Percentiles rank a stretch among this genome's conserved stretches.
Conservation (phyloP, 2,329 filamentous ascomycete species). For the Pezicula neosporulosa region DNA sequence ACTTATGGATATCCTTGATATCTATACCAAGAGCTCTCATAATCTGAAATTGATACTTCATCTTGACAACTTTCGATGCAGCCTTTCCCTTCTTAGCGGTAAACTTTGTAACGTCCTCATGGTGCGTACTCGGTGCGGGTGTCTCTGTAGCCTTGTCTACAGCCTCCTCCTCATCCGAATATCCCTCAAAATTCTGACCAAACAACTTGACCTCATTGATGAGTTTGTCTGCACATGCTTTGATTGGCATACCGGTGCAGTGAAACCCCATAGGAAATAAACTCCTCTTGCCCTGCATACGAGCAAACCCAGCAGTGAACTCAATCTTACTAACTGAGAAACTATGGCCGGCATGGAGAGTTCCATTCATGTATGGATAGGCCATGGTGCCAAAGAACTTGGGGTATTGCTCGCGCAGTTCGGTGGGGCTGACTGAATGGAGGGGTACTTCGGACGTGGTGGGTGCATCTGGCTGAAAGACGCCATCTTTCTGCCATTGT, state of each 20-base stretch:
- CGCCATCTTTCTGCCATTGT: constrained; percentile 70
- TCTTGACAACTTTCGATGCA: constrained; percentile 81
- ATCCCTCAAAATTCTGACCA: constrained; percentile 79
- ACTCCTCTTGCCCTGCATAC: constrained; percentile 85
- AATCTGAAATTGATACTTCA: constrained; percentile 95
- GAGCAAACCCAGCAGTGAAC: constrained; percentile 80
- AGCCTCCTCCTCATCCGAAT: constrained; percentile 56
- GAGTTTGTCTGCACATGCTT: constrained; percentile 94
- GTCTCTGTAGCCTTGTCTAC: constrained; percentile 45
- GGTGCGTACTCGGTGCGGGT: constrained; percentile 61
- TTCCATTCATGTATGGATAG: constrained; percentile 83
- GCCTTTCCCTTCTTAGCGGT: constrained; percentile 90
- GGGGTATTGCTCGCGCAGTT: constrained; percentile 76
- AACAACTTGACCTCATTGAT: constrained; percentile 86
- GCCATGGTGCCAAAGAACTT: constrained; percentile 88
- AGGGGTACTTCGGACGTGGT: constrained; percentile 73
- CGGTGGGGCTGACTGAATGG: constrained; percentile 66
- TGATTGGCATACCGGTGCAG: constrained; percentile 97
- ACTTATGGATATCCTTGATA: constrained; percentile 84
- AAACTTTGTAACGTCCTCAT: constrained; percentile 89
- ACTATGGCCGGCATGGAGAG: constrained; percentile 84
- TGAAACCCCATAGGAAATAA: constrained; percentile 94
- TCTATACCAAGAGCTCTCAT: constrained; percentile 91
- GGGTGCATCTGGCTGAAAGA: constrained; percentile 88
- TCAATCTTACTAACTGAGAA: constrained; percentile 94